Base-by-base conservation (phyloP, 2,329 filamentous ascomycete species). In the Exserohilum rostratum region DNA sequence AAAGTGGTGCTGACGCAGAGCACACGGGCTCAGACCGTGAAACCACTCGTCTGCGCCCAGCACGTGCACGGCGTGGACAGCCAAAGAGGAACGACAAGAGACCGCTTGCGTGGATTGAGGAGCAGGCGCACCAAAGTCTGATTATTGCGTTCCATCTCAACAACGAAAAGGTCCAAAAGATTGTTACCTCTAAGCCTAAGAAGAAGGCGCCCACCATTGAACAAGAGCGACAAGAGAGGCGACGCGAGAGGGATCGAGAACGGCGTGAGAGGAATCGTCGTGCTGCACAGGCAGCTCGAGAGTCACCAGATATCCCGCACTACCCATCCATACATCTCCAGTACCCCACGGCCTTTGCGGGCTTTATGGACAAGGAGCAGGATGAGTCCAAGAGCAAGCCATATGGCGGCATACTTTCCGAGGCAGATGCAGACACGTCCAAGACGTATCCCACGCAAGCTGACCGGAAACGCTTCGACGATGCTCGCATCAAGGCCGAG, bases 351-450 rank as follows among this genome's bases (percentile, higher is more conserved):
- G 90, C 90, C 1, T 93, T 96, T 69, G 93, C 93, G 66, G 90
- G 90, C 0, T 93, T 97, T 61, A 89, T 90, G 57, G 93, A 97
- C 64, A 90, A 90, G 62, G 93, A 97, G 65, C 87, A 87, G 15
- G 93, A 97, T 55, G 93, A 98, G 67, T 80, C 87, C 34, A 96
- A 96, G 73, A 90, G 90, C 45, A 98, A 96, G 72, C 95, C 95
- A 0, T 99, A 98, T 62, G 95, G 95, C 25, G 95, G 95, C 1
- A 96, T 99, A 46, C 81, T 99, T 25, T 90, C 85, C 0, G 93
- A 98, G 74, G 82, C 83, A 0, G 93, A 99, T 73, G 93, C 93
- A 1, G 93, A 98, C 69, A 99, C 95, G 0, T 87, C 90, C 2
- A 90, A 90, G 67, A 98, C 95, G 0, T 82, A 96, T 34, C 95